A percentile compares a stretch with the other conserved stretches of the same genome.
Evolutionary conservation across 345 rosid species (phyloP).

Genomic region (Arabis alpina): DNA sequence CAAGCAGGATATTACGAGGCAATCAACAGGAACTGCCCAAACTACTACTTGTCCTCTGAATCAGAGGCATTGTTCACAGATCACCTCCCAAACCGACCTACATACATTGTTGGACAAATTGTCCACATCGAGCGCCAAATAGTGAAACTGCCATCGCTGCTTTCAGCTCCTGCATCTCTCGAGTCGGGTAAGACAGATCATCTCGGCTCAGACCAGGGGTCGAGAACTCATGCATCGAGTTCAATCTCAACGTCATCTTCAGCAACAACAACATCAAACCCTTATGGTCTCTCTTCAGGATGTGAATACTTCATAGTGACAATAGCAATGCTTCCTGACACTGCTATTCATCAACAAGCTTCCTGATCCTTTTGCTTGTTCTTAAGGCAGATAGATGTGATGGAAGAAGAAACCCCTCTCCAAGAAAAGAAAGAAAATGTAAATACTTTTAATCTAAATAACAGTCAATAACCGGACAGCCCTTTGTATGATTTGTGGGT

Average conservation of each 20-base stretch:
- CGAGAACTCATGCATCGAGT: conserved; percentile 62
- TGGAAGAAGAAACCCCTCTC: conserved; percentile 67
- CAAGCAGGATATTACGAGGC: conserved; percentile 85
- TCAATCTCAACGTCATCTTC: conserved; percentile 38
- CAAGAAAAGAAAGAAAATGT: conserved; percentile 24
- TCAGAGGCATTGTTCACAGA: conserved; percentile 93
- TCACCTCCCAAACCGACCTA: conserved; percentile 77
- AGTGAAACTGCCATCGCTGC: conserved; percentile 54
- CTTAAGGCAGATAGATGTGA: conserved; percentile 72
- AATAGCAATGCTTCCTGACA: conserved; percentile 95
- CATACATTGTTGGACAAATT: conserved; percentile 83
- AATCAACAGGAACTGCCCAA: conserved; percentile 67
- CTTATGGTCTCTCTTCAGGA: conserved; percentile 80
- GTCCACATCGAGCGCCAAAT: conserved; percentile 90
- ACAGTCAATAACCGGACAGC: conserved; percentile 30
- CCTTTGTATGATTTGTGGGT: conserved; percentile 37
- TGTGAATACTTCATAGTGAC: conserved; percentile 93
- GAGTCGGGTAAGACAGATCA: conserved; percentile 53
- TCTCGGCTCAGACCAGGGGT: conserved; percentile 53
- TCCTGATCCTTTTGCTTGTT: conserved; percentile 79
- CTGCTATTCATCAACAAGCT: conserved; percentile 72
- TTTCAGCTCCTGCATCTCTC: conserved; percentile 47
- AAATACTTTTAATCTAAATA: conserved; percentile 22
- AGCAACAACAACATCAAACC: conserved; percentile 57
- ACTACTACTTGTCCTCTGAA: conserved; percentile 87